Evolutionary conservation across 75 land plant genomes (phyloP), one percentile per base, ranked within the genome.

Genomic region (Pinus taeda): DNA sequence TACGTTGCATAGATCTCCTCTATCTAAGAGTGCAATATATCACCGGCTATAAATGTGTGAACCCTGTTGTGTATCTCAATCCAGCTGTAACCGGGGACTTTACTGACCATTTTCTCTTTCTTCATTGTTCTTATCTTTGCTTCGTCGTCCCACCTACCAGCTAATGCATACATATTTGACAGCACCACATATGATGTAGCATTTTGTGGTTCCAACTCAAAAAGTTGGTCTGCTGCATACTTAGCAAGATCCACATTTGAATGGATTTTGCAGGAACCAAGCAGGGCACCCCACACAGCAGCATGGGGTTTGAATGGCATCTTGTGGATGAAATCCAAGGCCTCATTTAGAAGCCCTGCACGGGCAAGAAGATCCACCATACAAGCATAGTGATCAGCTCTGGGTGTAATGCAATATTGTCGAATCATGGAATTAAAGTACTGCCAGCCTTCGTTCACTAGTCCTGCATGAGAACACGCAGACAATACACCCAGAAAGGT

Each of bases 281-380:
- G 82, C 30, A 89, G 60, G 13, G 88, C 81, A 13, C 81, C 81
- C 85, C 87, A 90, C 22, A 84, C 81, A 14, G 77, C 79, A 0
- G 74, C 81, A 60, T 84, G 87, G 13, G 89, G 87, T 22, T 76
- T 58, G 57, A 81, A 72, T 2, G 82, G 80, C 84, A 90, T 88
- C n/a, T 21, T 77, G 29, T 78, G 39, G 2, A 85, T 79, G 22
- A 90, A 58, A 7, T 59, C 73, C 39, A 74, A 58, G 14, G 86
- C 92, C 78, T 85, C 86, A 42, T 79, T 78, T 56, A 90, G 75
- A 37, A 74, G 60, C 3, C 86, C 88, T 13, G 88, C 86, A 57
- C 88, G 60, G 9, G 88, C 90, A 37, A 88, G 56, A 20, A 90
- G 86, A 81, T 90, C 90, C 3, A 90, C 78, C 86, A 88, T 76